Evolutionary conservation across 2,329 filamentous ascomycete species (phyloP).

Genomic region (Pseudofabraea citricarpa): DNA sequence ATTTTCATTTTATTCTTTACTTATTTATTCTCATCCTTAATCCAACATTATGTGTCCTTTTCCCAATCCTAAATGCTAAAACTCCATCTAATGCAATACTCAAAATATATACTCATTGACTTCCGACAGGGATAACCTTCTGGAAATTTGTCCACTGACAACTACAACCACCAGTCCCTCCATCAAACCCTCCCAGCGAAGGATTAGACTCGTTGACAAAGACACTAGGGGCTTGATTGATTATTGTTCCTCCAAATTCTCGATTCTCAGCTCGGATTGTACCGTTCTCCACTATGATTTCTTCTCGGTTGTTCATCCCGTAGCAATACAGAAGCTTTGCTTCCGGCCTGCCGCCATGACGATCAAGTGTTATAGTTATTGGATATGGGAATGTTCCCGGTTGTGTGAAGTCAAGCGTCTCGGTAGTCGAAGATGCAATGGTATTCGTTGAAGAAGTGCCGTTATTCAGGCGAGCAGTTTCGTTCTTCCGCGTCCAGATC

Average conservation of each 20-base stretch:
- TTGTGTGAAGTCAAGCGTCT: conserved; percentile 21
- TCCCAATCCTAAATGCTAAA: not conserved
- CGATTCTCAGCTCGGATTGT: conserved; percentile 45
- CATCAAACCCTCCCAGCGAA: conserved; percentile 55
- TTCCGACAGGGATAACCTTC: conserved; percentile 5
- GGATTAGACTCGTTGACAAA: conserved; percentile 33
- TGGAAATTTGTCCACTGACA: conserved; percentile 54
- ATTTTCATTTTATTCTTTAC: not conserved
- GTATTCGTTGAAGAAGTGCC: conserved; percentile 7
- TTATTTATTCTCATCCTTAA: not conserved
- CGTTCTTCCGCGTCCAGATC: conserved; percentile 55
- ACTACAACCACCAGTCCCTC: conserved; percentile 56
- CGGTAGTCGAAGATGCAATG: conserved; percentile 14
- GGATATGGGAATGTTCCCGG: conserved; percentile 62
- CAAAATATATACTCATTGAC: not conserved
- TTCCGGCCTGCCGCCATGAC: conserved; percentile 51
- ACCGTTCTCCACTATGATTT: conserved; percentile 38
- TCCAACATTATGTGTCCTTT: not conserved
- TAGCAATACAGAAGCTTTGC: conserved; percentile 52
- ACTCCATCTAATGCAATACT: not conserved
- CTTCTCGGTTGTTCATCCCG: conserved; percentile 41
- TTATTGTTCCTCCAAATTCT: conserved; percentile 42
- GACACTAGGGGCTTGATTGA: conserved; percentile 43
- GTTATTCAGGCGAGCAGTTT: conserved; percentile 37
- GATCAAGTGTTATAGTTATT: conserved; percentile 55